Evolutionary conservation across 306 rosid species (phyloP).

Genomic region (Begonia masoniana): DNA sequence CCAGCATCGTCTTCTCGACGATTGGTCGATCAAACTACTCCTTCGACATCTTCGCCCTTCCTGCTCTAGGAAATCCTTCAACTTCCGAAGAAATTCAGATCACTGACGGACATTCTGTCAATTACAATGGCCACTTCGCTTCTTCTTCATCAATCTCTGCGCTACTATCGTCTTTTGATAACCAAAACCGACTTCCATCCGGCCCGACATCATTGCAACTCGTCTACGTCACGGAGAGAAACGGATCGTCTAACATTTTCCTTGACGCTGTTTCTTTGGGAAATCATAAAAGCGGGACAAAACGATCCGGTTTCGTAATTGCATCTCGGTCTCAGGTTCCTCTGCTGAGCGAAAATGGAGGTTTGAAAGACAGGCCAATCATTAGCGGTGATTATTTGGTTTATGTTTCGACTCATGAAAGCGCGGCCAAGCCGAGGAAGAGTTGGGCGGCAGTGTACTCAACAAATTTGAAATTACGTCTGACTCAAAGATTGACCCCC

Average conservation of each 20-base stretch:
- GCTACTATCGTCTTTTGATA: constrained; percentile 8
- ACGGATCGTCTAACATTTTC: constrained; percentile 21
- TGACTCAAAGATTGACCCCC: constrained; percentile 59
- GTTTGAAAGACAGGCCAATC: constrained; percentile 66
- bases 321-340: constrained; percentile 43
- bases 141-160: neutral
- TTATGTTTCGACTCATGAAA: constrained; percentile 68
- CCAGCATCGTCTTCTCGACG: constrained; percentile 58
- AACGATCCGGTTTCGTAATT: constrained; percentile 33
- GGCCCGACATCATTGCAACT: constrained; percentile 23
- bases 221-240: constrained; percentile 62
- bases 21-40: constrained; percentile 41
- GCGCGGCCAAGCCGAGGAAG: constrained; percentile 17
- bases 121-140: constrained; percentile 66
- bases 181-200: constrained; percentile 1
- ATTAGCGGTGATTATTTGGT: constrained; percentile 38
- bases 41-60: constrained; percentile 61
- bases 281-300: neutral
- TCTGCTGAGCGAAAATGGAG: constrained; percentile 15
- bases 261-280: constrained; percentile 10
- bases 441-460: constrained; percentile 68
- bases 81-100: constrained; percentile 26
- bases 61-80: constrained; percentile 9
- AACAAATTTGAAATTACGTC: constrained; percentile 41
- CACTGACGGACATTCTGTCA: constrained; percentile 68